Evolutionary conservation across 2,329 filamentous ascomycete species (phyloP), one percentile per base, ranked within the genome.

Genomic region (Plectosphaerella sp.): DNA sequence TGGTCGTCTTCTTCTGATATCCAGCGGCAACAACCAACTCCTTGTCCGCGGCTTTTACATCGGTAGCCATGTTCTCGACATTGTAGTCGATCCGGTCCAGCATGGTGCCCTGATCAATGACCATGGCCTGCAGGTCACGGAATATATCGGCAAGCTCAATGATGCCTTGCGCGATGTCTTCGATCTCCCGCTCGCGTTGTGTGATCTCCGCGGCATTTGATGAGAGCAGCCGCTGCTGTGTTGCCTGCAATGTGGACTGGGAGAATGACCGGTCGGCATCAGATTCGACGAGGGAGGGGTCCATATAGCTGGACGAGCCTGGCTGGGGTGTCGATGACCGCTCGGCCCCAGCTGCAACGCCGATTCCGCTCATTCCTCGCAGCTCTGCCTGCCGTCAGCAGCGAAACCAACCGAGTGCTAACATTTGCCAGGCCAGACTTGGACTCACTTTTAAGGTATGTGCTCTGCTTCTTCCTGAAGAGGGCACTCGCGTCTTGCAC

Each of bases 61-160:
- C 91, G 18, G 85, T 86, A n/a, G 86, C 84, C 89, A 97, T 97
- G 55, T 87, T 82, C 72, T 99, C 94, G 50, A 99, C 91, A 62
- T 99, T 99, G 73, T 97, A 99, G 70, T 99, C 96, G 62, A 96
- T 95, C 63, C 94, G 87, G 69, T 96, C 92, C 20, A 96, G 79
- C 81, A 95, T 89, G 14, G 90, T 94, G 50, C 91, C 91, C 68
- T 94, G 89, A 65, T 94, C 89, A 59, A 96, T 92, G 61, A 95
- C 91, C 92, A 99, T 97, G 47, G 80, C 87, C 70, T 99, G 94
- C 28, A 99, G 76, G 63, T 99, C 94, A 56, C 95, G 90, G 75
- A 99, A 99, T 48, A 99, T 90, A 67, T 97, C 94, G 4, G 93
- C 90, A 8, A 99, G 77, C 66, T 97, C 93, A 63, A 99, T 97